These are phyloP conservation scores for Wallacemonas sp. DNA, from an alignment of 208 protist species.

Conservation along the genomic window DNA sequence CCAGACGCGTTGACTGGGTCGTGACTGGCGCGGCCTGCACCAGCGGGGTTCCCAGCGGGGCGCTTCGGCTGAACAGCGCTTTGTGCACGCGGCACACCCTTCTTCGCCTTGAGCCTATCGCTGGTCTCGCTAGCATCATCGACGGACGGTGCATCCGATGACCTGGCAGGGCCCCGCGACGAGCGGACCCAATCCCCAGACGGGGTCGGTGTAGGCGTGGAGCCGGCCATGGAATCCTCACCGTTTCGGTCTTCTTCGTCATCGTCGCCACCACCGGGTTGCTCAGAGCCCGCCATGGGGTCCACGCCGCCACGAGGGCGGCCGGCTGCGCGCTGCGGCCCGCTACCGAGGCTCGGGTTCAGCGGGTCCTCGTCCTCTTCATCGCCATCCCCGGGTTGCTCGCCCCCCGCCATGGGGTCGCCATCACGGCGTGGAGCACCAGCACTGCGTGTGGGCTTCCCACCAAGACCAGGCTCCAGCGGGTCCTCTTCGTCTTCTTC, in stretches of 20 bases:
- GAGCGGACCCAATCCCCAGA: conserved; percentile 7
- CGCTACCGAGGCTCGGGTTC: not conserved
- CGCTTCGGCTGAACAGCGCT: not conserved
- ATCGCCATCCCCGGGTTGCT: conserved; percentile 6
- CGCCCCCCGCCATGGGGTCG: not conserved
- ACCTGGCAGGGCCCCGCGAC: not conserved
- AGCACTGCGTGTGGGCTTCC: not conserved
- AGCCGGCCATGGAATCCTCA: conserved; percentile 7
- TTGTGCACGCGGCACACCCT: not conserved
- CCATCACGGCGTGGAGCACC: conserved; percentile 6
- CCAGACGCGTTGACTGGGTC: too few relatives aligned
- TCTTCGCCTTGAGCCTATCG: not conserved
- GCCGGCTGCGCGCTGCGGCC: too few relatives aligned
- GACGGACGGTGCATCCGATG: not conserved
- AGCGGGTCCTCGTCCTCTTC: not conserved
- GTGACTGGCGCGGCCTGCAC: too few relatives aligned
- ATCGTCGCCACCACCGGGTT: not conserved
- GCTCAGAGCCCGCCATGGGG: not conserved
- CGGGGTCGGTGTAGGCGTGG: not conserved
- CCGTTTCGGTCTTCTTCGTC: too few relatives aligned
- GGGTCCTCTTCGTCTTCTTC: conserved; percentile 11
- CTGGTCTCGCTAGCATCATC: not conserved
- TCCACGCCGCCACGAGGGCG: not conserved
- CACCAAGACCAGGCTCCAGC: not conserved
- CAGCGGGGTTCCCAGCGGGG: not conserved